Evolutionary conservation across 2,329 filamentous ascomycete genomes (phyloP).

Genomic region (Xylariaceae sp.): DNA sequence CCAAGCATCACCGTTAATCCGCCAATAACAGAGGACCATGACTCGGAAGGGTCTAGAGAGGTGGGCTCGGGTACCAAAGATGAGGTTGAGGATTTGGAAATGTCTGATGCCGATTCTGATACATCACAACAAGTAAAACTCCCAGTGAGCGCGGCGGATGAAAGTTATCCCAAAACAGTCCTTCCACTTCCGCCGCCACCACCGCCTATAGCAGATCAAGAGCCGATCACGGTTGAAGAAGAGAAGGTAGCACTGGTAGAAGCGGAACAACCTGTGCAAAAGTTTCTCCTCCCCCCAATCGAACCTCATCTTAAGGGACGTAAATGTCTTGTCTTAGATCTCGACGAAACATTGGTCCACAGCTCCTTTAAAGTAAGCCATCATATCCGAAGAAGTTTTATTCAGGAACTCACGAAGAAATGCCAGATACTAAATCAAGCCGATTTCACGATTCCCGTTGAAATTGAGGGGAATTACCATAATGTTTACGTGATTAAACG

Average conservation of each 20-base stretch:
- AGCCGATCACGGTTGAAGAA: conserved; percentile 36
- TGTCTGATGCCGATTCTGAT: conserved; percentile 57
- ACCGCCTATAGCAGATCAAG: conserved; percentile 37
- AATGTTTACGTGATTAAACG: conserved; percentile 99
- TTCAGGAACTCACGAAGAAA: conserved; percentile 6
- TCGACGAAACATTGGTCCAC: conserved; percentile 95
- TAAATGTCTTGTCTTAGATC: conserved; percentile 91
- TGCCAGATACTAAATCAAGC: conserved; percentile 91
- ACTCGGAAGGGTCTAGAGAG: conserved; percentile 35
- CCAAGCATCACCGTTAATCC: conserved; percentile 43
- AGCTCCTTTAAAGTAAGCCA: conserved; percentile 92
- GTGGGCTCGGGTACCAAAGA: conserved; percentile 38
- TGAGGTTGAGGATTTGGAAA: conserved; percentile 61
- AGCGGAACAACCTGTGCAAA: conserved; percentile 44
- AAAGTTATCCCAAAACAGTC: conserved; percentile 39
- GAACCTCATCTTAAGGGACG: conserved; percentile 74
- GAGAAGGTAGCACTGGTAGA: conserved; percentile 43
- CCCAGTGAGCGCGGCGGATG: conserved; percentile 37
- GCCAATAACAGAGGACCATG: conserved; percentile 34
- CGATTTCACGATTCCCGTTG: conserved; percentile 97
- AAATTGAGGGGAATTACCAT: conserved; percentile 98
- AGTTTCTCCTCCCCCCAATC: conserved; percentile 77
- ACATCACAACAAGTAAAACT: conserved; percentile 41
- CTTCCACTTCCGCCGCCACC: conserved; percentile 48
- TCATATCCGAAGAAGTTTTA: background rate